Percentiles rank a stretch among this genome's conserved stretches.
Evolutionary conservation across 1,284 basidiomycete species (phyloP).

Genomic region (Microbotryum lychnidis-dioicae): DNA sequence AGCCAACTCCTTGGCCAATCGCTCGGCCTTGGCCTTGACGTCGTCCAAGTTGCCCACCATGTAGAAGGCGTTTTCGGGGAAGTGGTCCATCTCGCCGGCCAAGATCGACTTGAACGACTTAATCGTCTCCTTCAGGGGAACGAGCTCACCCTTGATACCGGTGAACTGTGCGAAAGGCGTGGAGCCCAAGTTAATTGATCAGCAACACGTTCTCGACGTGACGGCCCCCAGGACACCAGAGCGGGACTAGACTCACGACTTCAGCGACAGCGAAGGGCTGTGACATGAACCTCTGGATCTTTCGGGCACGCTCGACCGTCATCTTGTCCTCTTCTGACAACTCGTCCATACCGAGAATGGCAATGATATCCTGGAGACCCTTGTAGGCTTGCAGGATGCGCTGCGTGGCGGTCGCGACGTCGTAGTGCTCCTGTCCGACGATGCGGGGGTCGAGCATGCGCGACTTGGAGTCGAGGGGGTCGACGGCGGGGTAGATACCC

Average conservation of each 20-base stretch:
- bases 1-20: constrained; percentile 70
- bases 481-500: constrained; percentile 99
- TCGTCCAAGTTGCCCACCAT: constrained; percentile 81
- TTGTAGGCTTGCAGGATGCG: constrained; percentile 99
- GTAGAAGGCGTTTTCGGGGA: constrained; percentile 70
- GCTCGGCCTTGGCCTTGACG: constrained; percentile 91
- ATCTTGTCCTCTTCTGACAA: constrained; percentile 99
- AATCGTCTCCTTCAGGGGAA: constrained; percentile 67
- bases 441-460: constrained; percentile 99
- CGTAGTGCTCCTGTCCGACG: constrained; percentile 86
- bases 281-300: constrained; percentile 59
- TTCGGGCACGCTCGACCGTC: constrained; percentile 63
- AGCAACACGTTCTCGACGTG: background rate
- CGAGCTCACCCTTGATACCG: constrained; percentile 94
- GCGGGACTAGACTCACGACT: constrained; percentile 26
- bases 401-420: constrained; percentile 88
- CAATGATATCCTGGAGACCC: constrained; percentile 85
- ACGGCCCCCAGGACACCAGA: background rate
- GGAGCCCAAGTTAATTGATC: background rate
- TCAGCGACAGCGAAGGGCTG: constrained; percentile 99
- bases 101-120: constrained; percentile 73
- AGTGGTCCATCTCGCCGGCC: constrained; percentile 71
- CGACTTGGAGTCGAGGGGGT: constrained; percentile 97
- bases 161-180: constrained; percentile 63
- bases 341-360: constrained; percentile 99